A percentile compares a stretch with the other conserved stretches of the same genome.
Evolutionary conservation across 257 asterid species (phyloP).

Genomic region (Scutellaria baicalensis): DNA sequence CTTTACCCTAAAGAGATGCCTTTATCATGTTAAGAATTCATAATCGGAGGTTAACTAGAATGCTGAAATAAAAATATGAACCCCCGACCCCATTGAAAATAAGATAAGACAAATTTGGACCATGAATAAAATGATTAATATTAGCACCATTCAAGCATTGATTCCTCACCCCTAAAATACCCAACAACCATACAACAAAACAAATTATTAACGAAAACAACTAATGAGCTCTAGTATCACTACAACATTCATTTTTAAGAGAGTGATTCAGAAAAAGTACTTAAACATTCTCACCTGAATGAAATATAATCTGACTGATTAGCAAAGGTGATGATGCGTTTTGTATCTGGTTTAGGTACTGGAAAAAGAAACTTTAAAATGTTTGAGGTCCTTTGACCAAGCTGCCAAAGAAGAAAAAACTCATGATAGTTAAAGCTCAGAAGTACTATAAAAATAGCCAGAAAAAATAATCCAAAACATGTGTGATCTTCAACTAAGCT

Average conservation of each 20-base stretch:
- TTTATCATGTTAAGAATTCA: background rate
- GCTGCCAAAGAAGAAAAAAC: constrained; percentile 39
- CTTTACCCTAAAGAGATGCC: background rate
- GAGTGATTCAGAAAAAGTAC: background rate
- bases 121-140: background rate
- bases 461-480: constrained; percentile 74
- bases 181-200: background rate
- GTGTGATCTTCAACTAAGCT: constrained; percentile 80
- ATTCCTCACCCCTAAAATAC: background rate
- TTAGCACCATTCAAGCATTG: background rate
- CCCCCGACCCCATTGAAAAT: background rate
- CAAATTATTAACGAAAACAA: background rate
- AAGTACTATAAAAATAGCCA: background rate
- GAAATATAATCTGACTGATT: constrained; percentile 73
- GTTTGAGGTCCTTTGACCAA: constrained; percentile 80
- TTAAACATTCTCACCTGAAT: constrained; percentile 56
- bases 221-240: background rate
- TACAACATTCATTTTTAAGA: background rate
- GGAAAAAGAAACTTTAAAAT: constrained; percentile 87
- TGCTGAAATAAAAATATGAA: background rate
- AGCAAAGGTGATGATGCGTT: constrained; percentile 78
- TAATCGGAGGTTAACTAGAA: background rate
- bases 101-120: background rate
- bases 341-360: constrained; percentile 90
- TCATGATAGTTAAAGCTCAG: background rate